phyloP scores from a whole-genome alignment of 352 stramenopile genomes.

The Pythium aphanidermatum region DNA sequence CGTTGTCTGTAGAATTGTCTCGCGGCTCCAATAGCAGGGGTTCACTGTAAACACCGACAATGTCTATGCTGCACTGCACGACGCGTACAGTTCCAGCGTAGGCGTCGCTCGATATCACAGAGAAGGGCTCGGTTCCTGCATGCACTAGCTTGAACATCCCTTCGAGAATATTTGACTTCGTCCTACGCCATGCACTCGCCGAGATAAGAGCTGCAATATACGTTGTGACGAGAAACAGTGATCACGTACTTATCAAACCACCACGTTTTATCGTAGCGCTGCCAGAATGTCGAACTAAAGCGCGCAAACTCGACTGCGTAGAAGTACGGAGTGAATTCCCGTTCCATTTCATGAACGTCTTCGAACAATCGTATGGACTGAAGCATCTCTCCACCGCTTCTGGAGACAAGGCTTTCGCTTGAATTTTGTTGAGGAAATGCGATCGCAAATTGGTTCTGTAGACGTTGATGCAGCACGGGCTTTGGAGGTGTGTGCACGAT shows the following conservation, averaged over 20 bases:
- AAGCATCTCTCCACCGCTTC: too few relatives aligned
- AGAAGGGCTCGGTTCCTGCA: slow-evolving; percentile 31
- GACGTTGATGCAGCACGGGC: slow-evolving; percentile 19
- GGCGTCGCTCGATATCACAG: slow-evolving; percentile 32
- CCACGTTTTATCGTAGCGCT: slow-evolving; percentile 68
- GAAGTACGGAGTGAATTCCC: slow-evolving; percentile 42
- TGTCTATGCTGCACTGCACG: slow-evolving; percentile 48
- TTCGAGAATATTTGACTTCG: slow-evolving; percentile 47
- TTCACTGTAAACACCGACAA: slow-evolving; percentile 36
- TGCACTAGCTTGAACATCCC: slow-evolving; percentile 62
- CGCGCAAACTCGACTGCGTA: slow-evolving; percentile 57
- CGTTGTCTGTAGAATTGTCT: not conserved
- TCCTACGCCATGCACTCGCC: slow-evolving; percentile 28
- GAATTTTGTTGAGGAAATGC: slow-evolving; percentile 13
- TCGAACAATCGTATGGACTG: too few relatives aligned
- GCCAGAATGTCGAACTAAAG: slow-evolving; percentile 69
- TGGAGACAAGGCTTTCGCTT: not conserved
- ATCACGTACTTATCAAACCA: slow-evolving; percentile 70
- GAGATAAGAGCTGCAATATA: not conserved
- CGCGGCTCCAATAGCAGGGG: slow-evolving; percentile 46
- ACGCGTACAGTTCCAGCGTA: slow-evolving; percentile 60
- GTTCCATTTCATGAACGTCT: slow-evolving; percentile 26
- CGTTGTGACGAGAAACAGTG: not conserved
- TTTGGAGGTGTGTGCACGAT: not conserved
- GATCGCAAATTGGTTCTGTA: slow-evolving; percentile 17